A percentile compares a stretch with the other conserved stretches of the same genome.
Evolutionary conservation across 768 basidiomycete genomes (phyloP).

Genomic region (Exsudoporus frostii): DNA sequence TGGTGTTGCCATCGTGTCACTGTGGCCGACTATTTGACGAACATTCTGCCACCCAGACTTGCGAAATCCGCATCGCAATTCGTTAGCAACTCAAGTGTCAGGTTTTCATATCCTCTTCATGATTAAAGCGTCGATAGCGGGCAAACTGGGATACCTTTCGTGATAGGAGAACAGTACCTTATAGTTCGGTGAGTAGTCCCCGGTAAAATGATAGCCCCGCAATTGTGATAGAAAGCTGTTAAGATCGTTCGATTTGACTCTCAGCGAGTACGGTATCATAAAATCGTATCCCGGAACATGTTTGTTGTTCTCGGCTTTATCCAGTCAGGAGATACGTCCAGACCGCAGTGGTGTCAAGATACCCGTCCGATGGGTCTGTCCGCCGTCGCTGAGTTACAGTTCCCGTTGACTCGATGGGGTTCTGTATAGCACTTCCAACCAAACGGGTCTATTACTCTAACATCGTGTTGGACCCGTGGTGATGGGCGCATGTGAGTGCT

Average conservation of each 20-base stretch:
- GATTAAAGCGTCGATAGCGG: neutral
- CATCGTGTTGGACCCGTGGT: neutral
- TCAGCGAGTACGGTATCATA: neutral
- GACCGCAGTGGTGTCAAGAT: neutral
- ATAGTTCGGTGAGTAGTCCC: neutral
- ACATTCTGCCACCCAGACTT: neutral
- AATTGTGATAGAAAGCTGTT: no score
- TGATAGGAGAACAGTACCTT: neutral
- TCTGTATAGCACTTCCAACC: neutral
- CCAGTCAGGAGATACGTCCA: neutral
- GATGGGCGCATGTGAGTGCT: neutral
- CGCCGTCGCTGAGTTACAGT: neutral
- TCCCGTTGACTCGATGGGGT: neutral
- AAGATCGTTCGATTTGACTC: neutral
- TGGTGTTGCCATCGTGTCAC: neutral
- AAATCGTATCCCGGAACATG: neutral
- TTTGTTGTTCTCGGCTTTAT: neutral
- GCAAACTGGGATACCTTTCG: neutral
- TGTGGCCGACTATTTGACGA: neutral
- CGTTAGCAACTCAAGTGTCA: neutral
- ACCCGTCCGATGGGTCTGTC: neutral
- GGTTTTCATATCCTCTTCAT: neutral
- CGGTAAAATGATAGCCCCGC: neutral
- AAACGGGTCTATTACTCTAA: neutral
- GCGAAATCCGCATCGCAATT: neutral